These are phyloP conservation scores for Botryobasidium botryosum DNA, from an alignment of 768 basidiomycete species.

Conservation along the genomic window DNA sequence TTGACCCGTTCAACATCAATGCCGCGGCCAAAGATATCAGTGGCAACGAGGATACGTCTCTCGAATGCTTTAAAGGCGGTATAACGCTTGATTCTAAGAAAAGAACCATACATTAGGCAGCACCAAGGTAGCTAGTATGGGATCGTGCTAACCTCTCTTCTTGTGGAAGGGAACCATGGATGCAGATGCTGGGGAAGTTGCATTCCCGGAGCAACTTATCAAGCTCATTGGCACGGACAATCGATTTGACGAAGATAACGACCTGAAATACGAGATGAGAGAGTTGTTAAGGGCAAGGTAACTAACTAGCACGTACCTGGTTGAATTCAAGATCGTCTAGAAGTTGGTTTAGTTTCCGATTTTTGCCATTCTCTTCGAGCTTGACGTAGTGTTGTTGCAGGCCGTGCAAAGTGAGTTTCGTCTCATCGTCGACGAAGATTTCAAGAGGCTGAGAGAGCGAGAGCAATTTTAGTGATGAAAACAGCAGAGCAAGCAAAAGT, in stretches of 20 bases:
- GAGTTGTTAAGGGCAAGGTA: neutral
- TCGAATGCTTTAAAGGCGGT: conserved; percentile 98
- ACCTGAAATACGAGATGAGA: conserved; percentile 38
- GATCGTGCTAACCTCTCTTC: conserved; percentile 68
- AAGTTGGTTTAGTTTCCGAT: conserved; percentile 90
- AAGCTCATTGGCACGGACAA: conserved; percentile 87
- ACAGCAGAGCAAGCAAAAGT: neutral
- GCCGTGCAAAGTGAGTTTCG: conserved; percentile 93
- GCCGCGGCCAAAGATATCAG: conserved; percentile 97
- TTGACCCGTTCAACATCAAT: conserved; percentile 99
- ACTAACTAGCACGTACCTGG: conserved; percentile 39
- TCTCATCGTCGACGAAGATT: conserved; percentile 99
- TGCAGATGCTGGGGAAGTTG: conserved; percentile 96
- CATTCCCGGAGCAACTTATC: conserved; percentile 93
- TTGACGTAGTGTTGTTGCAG: conserved; percentile 98
- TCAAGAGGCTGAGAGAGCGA: conserved; percentile 62
- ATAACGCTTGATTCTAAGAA: conserved; percentile 72
- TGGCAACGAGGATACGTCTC: conserved; percentile 96
- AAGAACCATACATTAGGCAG: neutral
- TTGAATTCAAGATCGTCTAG: conserved; percentile 97
- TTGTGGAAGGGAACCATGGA: conserved; percentile 87
- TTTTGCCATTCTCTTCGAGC: conserved; percentile 87
- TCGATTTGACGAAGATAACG: conserved; percentile 98
- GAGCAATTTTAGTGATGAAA: conserved; percentile 6
- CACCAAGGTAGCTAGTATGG: neutral